These are phyloP conservation scores for Mycosarcoma mackinlayi DNA, from an alignment of 1,284 basidiomycete species.

Conservation along the genomic window DNA sequence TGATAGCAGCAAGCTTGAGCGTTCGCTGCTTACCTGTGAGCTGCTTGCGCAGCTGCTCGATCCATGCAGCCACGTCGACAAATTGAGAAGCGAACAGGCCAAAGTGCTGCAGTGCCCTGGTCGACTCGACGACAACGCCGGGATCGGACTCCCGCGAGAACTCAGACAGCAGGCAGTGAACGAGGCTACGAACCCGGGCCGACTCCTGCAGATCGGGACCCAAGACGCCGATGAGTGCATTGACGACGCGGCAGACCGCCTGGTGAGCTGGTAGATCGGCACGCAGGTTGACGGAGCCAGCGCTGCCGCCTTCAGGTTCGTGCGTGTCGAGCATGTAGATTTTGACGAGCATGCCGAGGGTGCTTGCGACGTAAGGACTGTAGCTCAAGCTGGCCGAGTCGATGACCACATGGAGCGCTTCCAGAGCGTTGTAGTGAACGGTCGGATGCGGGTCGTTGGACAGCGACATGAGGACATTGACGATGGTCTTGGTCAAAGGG, in stretches of 20 bases:
- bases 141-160: conserved; percentile 85
- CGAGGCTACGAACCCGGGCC: conserved; percentile 78
- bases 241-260: conserved; percentile 88
- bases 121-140: conserved; percentile 88
- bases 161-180: conserved; percentile 86
- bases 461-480: conserved; percentile 94
- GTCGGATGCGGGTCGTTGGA: conserved; percentile 95
- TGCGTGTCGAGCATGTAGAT: conserved; percentile 91
- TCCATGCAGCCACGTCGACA: conserved; percentile 58
- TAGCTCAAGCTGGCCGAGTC: conserved; percentile 93
- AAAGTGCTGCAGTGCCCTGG: conserved; percentile 95
- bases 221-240: conserved; percentile 90
- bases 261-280: conserved; percentile 92
- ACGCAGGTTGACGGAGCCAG: conserved; percentile 81
- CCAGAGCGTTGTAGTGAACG: conserved; percentile 92
- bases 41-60: conserved; percentile 46
- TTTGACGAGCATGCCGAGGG: conserved; percentile 89
- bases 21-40: conserved; percentile 70
- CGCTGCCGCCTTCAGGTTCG: conserved; percentile 90
- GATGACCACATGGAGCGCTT: conserved; percentile 85
- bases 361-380: conserved; percentile 86
- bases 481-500: conserved; percentile 92
- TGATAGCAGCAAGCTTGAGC: conserved; percentile 91
- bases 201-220: conserved; percentile 96
- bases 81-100: conserved; percentile 92